Percentiles rank a stretch among this genome's conserved stretches.
phyloP scores from a whole-genome alignment of 192 early-diverging fungal species.

The Cetraspora pellucida region DNA sequence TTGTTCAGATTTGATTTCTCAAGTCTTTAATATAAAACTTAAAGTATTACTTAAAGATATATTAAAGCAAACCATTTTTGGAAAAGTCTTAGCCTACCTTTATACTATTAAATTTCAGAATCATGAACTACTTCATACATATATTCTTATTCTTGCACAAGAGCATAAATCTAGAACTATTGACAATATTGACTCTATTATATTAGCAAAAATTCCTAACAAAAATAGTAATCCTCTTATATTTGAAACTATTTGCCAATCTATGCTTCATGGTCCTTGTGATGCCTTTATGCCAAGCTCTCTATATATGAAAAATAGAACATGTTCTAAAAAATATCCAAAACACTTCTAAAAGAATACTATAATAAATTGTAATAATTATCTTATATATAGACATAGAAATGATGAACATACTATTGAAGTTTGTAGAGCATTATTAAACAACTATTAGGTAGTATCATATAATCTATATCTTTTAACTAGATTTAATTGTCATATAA shows the following conservation, averaged over 20 bases:
- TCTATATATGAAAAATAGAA: slow-evolving; percentile 39
- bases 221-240: slow-evolving; percentile 3
- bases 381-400: slow-evolving; percentile 35
- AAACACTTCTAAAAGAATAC: slow-evolving; percentile 15
- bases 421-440: not conserved
- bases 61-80: slow-evolving; percentile 4
- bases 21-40: slow-evolving; percentile 37
- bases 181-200: slow-evolving; percentile 32
- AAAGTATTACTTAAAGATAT: slow-evolving; percentile 33
- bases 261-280: slow-evolving; percentile 45
- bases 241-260: not conserved
- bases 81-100: slow-evolving; percentile 37
- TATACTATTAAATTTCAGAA: slow-evolving; percentile 47
- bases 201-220: slow-evolving; percentile 43
- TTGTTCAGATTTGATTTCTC: slow-evolving; percentile 30
- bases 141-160: slow-evolving; percentile 39
- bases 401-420: not conserved
- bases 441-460: slow-evolving; percentile 35
- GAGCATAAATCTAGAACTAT: slow-evolving; percentile 27
- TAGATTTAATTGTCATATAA: slow-evolving; percentile 44
- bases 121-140: slow-evolving; percentile 44
- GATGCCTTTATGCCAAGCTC: slow-evolving; percentile 19
- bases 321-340: slow-evolving; percentile 43
- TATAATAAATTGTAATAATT: slow-evolving; percentile 30
- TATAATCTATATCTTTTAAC: slow-evolving; percentile 40